Conservation (phyloP, 1,284 basidiomycete species). For the Melampsora americana region DNA sequence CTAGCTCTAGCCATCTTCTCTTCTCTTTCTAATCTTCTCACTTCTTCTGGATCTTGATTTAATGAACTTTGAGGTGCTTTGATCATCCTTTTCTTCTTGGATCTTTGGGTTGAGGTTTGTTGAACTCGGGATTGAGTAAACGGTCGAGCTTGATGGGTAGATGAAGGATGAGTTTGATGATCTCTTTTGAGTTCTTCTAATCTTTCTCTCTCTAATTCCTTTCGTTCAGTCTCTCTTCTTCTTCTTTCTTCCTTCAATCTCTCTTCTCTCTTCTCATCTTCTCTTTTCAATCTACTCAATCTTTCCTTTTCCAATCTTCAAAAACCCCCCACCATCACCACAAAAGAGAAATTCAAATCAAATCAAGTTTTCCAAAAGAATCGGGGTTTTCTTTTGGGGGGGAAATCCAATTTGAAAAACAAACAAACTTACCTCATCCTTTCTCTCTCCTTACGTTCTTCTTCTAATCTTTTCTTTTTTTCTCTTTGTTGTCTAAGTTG, state of each 20-base stretch:
- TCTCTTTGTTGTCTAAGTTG: conserved; percentile 33
- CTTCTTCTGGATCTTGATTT: conserved; percentile 33
- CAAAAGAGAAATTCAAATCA: no score
- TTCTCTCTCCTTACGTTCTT: conserved; percentile 42
- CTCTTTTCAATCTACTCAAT: conserved; percentile 19
- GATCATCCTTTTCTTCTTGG: background rate
- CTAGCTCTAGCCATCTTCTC: conserved; percentile 30
- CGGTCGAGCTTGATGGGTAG: background rate
- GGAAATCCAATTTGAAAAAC: no score
- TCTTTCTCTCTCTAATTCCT: background rate
- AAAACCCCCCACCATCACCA: background rate
- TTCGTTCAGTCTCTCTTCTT: conserved; percentile 25
- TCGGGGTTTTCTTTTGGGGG: no score
- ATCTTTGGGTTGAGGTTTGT: conserved; percentile 2
- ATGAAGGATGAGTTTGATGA: background rate
- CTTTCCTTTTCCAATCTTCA: conserved; percentile 35
- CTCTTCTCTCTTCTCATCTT: conserved; percentile 31
- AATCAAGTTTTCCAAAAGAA: no score
- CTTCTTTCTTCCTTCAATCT: conserved; percentile 21
- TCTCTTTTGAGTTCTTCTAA: background rate
- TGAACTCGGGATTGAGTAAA: background rate
- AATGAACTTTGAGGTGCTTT: background rate
- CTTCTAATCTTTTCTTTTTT: conserved; percentile 28
- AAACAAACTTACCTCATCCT: conserved; percentile 25
- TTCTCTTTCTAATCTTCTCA: conserved; percentile 29